These are phyloP conservation scores for Rheum nobile DNA, from an alignment of 148 eudicot genomes.

Conservation along the genomic window DNA sequence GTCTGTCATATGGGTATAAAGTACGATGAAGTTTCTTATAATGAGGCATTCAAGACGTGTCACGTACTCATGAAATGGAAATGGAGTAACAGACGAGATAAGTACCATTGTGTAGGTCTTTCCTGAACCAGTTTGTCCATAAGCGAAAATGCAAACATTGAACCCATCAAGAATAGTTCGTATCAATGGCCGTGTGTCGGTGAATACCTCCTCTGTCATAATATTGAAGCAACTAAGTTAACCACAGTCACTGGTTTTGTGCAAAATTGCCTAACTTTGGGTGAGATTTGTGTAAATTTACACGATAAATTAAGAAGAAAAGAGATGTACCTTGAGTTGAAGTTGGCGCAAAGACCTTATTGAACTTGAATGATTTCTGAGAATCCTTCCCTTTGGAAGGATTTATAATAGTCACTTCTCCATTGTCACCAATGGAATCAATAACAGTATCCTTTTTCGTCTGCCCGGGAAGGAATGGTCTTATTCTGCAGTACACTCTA, in stretches of 20 bases:
- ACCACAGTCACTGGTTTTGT: background rate
- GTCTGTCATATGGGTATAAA: background rate
- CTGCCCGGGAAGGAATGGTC: slow-evolving; percentile 5
- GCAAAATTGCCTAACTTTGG: background rate
- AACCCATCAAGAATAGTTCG: slow-evolving; percentile 12
- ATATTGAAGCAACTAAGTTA: background rate
- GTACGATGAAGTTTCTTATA: background rate
- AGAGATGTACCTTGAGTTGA: slow-evolving; percentile 5
- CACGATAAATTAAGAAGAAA: background rate
- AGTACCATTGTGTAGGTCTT: slow-evolving; percentile 11
- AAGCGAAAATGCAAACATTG: slow-evolving; percentile 10
- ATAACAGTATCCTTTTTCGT: slow-evolving; percentile 4
- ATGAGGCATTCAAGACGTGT: background rate
- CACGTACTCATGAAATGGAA: background rate
- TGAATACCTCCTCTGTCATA: slow-evolving; percentile 7
- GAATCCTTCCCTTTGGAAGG: slow-evolving; percentile 10
- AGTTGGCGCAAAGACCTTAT: slow-evolving; percentile 6
- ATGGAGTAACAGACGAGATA: background rate
- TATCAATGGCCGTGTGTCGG: background rate
- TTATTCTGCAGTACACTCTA: slow-evolving; percentile 8
- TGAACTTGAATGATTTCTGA: slow-evolving; percentile 12
- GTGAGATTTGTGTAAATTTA: background rate
- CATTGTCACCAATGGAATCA: slow-evolving; percentile 7
- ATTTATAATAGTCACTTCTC: slow-evolving; percentile 6
- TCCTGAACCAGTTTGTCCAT: slow-evolving; percentile 11